Evolutionary conservation across 352 stramenopile genomes (phyloP), one percentile per base, ranked within the genome.

Genomic region (Hyaloperonospora brassicae): DNA sequence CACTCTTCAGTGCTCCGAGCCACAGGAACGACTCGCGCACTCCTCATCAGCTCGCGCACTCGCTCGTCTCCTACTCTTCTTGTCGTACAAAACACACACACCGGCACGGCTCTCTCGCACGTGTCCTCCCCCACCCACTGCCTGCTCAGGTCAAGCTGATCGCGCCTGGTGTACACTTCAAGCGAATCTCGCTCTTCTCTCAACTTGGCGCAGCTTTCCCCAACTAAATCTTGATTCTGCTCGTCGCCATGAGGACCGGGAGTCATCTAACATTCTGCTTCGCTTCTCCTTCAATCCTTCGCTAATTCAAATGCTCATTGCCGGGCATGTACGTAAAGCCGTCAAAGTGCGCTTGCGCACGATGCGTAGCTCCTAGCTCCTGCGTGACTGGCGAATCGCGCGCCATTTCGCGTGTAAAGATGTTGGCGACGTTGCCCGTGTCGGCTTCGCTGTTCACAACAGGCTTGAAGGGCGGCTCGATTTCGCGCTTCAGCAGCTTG

Each of bases 261-360:
- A 59, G 42, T 70, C 56, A 31, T 67, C 62, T 71, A 71, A 62
- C 58, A 66, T 50, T 66, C 55, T 43, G 38, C 43, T 25, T 42
- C 48, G 39, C 22, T 22, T 61, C 41, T 22, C 21, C 39, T 51
- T 44, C 38, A 47, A 38, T 53, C 61, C 55, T 70, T 8, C 59
- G 62, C 54, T 73, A 89, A 58, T 57, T 83, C 68, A 56, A 68
- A 76, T 72, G 64, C 48, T 72, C 64, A 42, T 64, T 72, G 40
- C 71, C 68, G 2, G 84, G 84, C 73, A 91, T 91, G 73, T 95
- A 98, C 14, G 92, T 97, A 61, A 98, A 98, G 24, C 79, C 87
- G 54, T 97, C 84, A 59, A 98, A 97, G 64, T 96, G 81, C 10
- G 85, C 76, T 54, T 93, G 73, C 1, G 87, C 85, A 46, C 73